These are phyloP conservation scores for Byssochlamys sp. DNA, from an alignment of 2,329 filamentous ascomycete genomes.

Conservation along the genomic window DNA sequence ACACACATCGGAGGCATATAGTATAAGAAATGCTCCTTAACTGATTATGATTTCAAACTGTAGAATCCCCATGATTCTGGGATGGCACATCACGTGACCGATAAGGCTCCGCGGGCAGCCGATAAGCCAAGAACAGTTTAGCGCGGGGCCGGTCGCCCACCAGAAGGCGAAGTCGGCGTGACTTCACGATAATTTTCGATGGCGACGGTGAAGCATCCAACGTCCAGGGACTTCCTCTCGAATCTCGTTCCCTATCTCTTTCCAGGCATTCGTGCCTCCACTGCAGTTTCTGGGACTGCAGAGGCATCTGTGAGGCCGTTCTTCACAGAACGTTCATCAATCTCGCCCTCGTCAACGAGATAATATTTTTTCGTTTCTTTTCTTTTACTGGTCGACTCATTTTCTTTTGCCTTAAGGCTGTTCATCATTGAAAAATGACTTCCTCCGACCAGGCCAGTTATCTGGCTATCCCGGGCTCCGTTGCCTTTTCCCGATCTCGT, in stretches of 20 bases:
- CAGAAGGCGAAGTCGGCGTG: constrained; percentile 4
- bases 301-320: constrained; percentile 9
- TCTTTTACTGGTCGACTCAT: neutral
- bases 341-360: neutral
- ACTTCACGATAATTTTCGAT: constrained; percentile 1
- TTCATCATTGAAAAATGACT: constrained; percentile 21
- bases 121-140: constrained; percentile 19
- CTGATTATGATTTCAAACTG: too few species aligned
- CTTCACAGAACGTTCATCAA: constrained; percentile 4
- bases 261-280: neutral
- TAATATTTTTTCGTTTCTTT: neutral
- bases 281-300: constrained; percentile 8
- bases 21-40: too few species aligned
- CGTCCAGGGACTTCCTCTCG: neutral
- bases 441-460: constrained; percentile 20
- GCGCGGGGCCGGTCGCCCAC: constrained; percentile 13
- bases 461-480: constrained; percentile 31
- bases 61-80: neutral
- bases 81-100: constrained; percentile 15
- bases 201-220: neutral
- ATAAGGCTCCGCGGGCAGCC: constrained; percentile 9
- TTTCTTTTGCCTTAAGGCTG: neutral
- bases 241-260: neutral
- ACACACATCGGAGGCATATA: too few species aligned
- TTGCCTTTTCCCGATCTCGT: constrained; percentile 39